phyloP scores from a whole-genome alignment of 2,329 filamentous ascomycete genomes.

The Fusarium liriodendri region DNA sequence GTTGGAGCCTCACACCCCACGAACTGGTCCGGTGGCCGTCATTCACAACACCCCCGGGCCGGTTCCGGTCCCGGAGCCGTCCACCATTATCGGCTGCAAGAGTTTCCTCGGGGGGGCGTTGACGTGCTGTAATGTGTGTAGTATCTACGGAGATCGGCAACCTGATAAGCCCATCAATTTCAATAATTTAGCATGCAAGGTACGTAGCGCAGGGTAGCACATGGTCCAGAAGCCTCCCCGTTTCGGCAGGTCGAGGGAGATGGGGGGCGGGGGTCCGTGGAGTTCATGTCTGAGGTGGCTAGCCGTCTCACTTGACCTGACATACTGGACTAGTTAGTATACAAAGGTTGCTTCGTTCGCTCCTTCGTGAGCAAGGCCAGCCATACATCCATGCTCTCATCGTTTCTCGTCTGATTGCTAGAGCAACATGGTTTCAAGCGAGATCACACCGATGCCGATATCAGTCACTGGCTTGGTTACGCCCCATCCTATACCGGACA shows the following conservation, averaged over 20 bases:
- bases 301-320: constrained; percentile 3
- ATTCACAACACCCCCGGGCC: constrained; percentile 33
- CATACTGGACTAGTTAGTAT: background rate
- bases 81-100: constrained; percentile 13
- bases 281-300: background rate
- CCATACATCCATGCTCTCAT: background rate
- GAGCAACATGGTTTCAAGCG: background rate
- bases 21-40: constrained; percentile 10
- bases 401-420: background rate
- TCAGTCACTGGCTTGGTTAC: background rate
- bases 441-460: background rate
- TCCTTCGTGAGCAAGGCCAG: background rate
- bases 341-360: background rate
- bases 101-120: constrained; percentile 1
- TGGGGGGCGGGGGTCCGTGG: constrained; percentile 1
- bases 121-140: background rate
- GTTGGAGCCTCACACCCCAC: constrained; percentile 12
- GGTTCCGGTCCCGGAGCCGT: constrained; percentile 41
- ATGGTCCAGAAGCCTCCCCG: constrained; percentile 33
- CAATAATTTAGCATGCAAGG: constrained; percentile 5
- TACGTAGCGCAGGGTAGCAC: background rate
- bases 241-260: constrained; percentile 36
- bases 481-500: background rate
- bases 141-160: constrained; percentile 10
- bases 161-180: background rate